These are phyloP conservation scores for Microcera coccophila DNA, from an alignment of 2,329 filamentous ascomycete genomes.

Conservation along the genomic window DNA sequence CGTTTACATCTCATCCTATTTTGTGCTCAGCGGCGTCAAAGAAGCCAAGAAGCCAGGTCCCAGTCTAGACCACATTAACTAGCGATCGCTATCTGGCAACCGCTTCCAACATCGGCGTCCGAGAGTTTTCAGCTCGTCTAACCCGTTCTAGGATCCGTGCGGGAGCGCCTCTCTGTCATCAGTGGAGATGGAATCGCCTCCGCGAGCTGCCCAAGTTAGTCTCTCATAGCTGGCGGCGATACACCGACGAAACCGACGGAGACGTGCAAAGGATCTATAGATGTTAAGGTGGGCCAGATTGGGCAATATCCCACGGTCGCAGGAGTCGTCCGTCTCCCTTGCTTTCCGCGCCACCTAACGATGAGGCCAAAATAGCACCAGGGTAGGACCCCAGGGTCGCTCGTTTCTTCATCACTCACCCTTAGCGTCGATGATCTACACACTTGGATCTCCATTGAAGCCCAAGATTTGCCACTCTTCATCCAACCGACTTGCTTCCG, in stretches of 20 bases:
- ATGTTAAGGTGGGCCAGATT: too few species aligned
- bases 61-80: not conserved
- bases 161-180: not conserved
- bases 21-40: not conserved
- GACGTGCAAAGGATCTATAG: too few species aligned
- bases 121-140: not conserved
- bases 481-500: not conserved
- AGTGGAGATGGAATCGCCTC: not conserved
- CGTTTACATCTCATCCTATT: slow-evolving; percentile 5
- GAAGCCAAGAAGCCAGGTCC: not conserved
- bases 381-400: not conserved
- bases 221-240: not conserved
- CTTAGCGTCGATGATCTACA: not conserved
- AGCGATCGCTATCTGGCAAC: not conserved
- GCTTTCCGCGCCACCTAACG: too few species aligned
- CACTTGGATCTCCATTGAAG: not conserved
- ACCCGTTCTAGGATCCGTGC: not conserved
- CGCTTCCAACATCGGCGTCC: not conserved
- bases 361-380: too few species aligned
- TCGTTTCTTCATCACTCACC: not conserved
- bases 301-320: not conserved
- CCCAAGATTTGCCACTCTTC: not conserved
- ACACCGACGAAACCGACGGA: too few species aligned
- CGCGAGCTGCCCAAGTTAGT: too few species aligned
- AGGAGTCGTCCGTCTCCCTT: not conserved